A percentile compares a stretch with the other conserved stretches of the same genome.
These are phyloP conservation scores for Alternaria longipes DNA, from an alignment of 2,329 filamentous ascomycete genomes.

Conservation along the genomic window DNA sequence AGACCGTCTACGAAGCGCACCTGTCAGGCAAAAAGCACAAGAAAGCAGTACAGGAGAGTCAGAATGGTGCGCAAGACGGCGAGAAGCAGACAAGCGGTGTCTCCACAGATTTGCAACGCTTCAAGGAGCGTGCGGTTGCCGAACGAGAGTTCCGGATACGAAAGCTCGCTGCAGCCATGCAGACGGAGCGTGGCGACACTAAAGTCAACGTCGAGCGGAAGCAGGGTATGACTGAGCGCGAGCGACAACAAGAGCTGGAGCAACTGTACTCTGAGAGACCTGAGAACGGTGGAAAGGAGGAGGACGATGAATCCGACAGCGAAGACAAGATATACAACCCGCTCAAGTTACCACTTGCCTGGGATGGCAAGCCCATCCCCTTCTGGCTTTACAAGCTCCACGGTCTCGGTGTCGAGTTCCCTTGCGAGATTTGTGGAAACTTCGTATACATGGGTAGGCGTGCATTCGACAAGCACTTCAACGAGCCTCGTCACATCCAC, in stretches of 20 bases:
- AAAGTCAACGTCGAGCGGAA: constrained; percentile 94
- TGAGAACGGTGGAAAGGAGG: constrained; percentile 65
- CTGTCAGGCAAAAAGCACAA: constrained; percentile 92
- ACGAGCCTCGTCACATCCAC: constrained; percentile 90
- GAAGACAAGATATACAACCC: constrained; percentile 97
- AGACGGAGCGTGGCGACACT: constrained; percentile 87
- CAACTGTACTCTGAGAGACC: constrained; percentile 75
- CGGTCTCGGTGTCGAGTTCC: constrained; percentile 91
- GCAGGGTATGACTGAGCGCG: constrained; percentile 96
- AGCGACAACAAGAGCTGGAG: constrained; percentile 92
- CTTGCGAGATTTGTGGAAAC: constrained; percentile 96
- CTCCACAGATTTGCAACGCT: constrained; percentile 34
- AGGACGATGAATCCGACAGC: constrained; percentile 70
- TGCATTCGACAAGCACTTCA: constrained; percentile 98
- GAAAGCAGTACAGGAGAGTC: constrained; percentile 73
- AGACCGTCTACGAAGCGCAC: constrained; percentile 92
- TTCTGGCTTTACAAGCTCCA: constrained; percentile 99
- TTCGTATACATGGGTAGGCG: constrained; percentile 98
- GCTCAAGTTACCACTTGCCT: constrained; percentile 91
- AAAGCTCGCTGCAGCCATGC: constrained; percentile 81
- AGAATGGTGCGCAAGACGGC: constrained; percentile 38
- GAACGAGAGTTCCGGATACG: constrained; percentile 86
- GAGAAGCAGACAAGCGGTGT: constrained; percentile 30
- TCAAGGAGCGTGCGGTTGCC: constrained; percentile 91
- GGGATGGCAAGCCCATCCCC: constrained; percentile 98